Base-by-base conservation (phyloP, 1,284 basidiomycete species). In the Ceratobasidium papillatum region DNA sequence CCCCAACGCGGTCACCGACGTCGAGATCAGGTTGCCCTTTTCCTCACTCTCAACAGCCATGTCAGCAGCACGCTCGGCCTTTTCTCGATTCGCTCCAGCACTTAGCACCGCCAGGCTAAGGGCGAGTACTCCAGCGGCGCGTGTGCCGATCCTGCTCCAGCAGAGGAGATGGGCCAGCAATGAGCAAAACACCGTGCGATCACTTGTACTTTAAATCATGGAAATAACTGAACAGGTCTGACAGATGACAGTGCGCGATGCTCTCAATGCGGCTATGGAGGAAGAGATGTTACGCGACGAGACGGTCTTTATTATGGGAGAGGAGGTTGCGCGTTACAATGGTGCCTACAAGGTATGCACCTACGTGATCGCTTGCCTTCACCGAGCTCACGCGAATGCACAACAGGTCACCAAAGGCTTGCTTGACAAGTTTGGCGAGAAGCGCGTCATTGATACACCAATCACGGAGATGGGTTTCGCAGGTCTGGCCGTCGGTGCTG, bases 401-500 rank as follows among this genome's bases (percentile, higher is more conserved):
- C 9, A 62, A 22, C 75, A 96, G 94, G 90, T 98, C 81, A 98
- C 96, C 78, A 98, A 99, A 86, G 98, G 98, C 76, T 89, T 99
- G 32, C 88, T 99, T 79, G 98, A 99, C 89, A 99, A 99, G 87
- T 99, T 99, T 79, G 98, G 98, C 79, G 97, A 99, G 86, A 96
- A 94, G 86, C 93, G 98, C 77, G 98, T 99, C 76, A 92, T 99
- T 76, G 98, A 99, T 84, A 97, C 95, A 0, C 95, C 95, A 77
- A 99, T 99, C 81, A 98, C 96, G 61, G 98, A 99, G 85, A 95
- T 97, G 90, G 98, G 98, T 83, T 99, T 99, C 84, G 93, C 95
- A 82, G 98, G 98, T 87, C 83, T 99, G 75, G 98, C 98, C 12
- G 92, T 96, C 77, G 98, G 98, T 82, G 91, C 98, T 76, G 98